A percentile compares a stretch with the other conserved stretches of the same genome.
phyloP scores from a whole-genome alignment of 371 early-diverging fungal genomes.

The Paraphysoderma sedebokerense region DNA sequence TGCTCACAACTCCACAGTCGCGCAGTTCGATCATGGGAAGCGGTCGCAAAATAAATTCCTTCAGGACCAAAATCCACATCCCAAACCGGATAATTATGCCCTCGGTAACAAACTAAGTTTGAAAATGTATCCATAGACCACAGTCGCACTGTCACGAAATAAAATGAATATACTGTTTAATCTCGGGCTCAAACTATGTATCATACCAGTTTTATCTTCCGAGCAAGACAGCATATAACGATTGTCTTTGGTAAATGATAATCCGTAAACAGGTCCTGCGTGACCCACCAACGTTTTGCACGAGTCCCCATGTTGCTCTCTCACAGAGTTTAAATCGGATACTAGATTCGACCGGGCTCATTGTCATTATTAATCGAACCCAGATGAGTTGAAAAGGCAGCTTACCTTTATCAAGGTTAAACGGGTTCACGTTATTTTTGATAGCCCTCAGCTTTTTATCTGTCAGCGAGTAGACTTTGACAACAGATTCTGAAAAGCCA shows the following conservation, averaged over 20 bases:
- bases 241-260: conserved; percentile 78
- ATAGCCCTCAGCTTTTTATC: conserved; percentile 43
- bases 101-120: conserved; percentile 85
- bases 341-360: too few species aligned
- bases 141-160: conserved; percentile 56
- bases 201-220: conserved; percentile 82
- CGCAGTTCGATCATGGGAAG: conserved; percentile 91
- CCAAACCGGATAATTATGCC: conserved; percentile 98
- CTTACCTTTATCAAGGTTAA: conserved; percentile 30
- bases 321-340: conserved; percentile 24
- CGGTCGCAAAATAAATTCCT: conserved; percentile 94
- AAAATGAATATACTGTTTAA: neutral
- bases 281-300: conserved; percentile 79
- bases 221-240: conserved; percentile 83
- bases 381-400: too few species aligned
- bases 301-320: conserved; percentile 28
- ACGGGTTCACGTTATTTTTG: conserved; percentile 31
- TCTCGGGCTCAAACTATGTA: neutral
- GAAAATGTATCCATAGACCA: conserved; percentile 88
- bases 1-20: conserved; percentile 94
- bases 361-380: too few species aligned
- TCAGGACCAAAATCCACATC: conserved; percentile 75
- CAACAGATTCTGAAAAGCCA: conserved; percentile 77
- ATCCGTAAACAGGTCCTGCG: conserved; percentile 87
- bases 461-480: conserved; percentile 72